phyloP scores from a whole-genome alignment of 1,284 basidiomycete genomes.

The Boletus hoseneyae region DNA sequence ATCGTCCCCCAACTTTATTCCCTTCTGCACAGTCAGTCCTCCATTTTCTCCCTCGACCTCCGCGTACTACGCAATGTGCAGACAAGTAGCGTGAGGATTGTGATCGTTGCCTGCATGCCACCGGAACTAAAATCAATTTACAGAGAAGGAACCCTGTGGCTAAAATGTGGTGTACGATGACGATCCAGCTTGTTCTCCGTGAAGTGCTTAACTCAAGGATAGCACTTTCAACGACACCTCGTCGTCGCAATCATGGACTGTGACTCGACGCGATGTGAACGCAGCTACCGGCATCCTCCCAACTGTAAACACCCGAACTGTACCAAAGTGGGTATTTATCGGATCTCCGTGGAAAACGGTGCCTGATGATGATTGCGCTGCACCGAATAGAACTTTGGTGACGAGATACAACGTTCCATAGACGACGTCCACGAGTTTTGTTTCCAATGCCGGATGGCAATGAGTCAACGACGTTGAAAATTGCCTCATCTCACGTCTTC shows the following conservation, averaged over 20 bases:
- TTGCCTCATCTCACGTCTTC: background rate
- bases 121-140: constrained; percentile 14
- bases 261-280: constrained; percentile 55
- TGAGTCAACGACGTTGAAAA: constrained; percentile 33
- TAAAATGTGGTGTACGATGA: constrained; percentile 56
- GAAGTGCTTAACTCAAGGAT: constrained; percentile 6
- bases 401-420: constrained; percentile 52
- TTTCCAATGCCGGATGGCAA: constrained; percentile 48
- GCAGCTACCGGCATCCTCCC: constrained; percentile 57
- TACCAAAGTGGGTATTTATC: constrained; percentile 43
- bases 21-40: constrained; percentile 6
- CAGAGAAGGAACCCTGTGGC: constrained; percentile 72
- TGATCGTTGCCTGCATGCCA: background rate
- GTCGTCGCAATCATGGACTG: constrained; percentile 69
- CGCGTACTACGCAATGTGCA: constrained; percentile 43
- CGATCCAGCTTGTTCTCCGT: constrained; percentile 8
- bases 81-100: constrained; percentile 50
- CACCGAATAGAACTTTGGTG: constrained; percentile 45
- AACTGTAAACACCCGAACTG: constrained; percentile 51
- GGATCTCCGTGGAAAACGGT: constrained; percentile 9
- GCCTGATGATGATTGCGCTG: constrained; percentile 12
- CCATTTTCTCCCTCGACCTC: background rate
- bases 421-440: constrained; percentile 58
- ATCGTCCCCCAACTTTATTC: constrained; percentile 16
- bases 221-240: constrained; percentile 73